Base-by-base conservation (phyloP, 2,329 filamentous ascomycete genomes). In the Pseudogymnoascus pannorum region DNA sequence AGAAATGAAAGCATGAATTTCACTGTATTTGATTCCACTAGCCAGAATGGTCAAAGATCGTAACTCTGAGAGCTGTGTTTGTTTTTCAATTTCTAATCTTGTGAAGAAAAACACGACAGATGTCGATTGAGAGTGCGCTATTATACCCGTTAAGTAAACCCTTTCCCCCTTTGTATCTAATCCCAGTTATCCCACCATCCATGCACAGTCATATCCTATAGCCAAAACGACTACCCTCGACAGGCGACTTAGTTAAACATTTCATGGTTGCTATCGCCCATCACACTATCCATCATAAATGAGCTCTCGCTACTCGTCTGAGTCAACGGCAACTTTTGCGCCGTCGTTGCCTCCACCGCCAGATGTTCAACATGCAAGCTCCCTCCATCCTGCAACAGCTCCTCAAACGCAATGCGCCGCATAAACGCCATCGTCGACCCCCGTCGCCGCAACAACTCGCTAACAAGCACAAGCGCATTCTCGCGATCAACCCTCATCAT, bases 381-480 rank as follows among this genome's bases (percentile, higher is more conserved):
- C 1, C 79, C 78, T 0, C 84, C 84, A 38, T 78, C 75, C 60
- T 73, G 76, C 44, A 86, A 67, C 38, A 85, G 69, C 58, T 76
- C 74, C 61, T 79, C 76, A 62, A 86, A 76, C n/a, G 76, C 68
- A 12, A 66, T 70, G 51, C 71, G 70, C 26, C 75, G 74, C 63
- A 73, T 69, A 1, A 75, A 65, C 1, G 77, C 70, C 65, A 84
- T 67, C 5, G 75, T 73, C 1, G 72, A 70, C 0, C 75, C 73
- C 16, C 75, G 74, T 48, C 75, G 76, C 67, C 76, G 77, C 40
- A 85, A 66, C 60, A 87, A 67, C 70, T 86, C 80, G 1, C 78
- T 78, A 3, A 85, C 76, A 61, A 87, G 70, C 0, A 87, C 81
- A 20, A 87, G 72, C 0, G 78, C 82, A 64, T 87, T 87, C 70